Percentiles rank a stretch among this genome's conserved stretches.
These are phyloP conservation scores for Fusarium transvaalense DNA, from an alignment of 2,329 filamentous ascomycete species.

Conservation along the genomic window DNA sequence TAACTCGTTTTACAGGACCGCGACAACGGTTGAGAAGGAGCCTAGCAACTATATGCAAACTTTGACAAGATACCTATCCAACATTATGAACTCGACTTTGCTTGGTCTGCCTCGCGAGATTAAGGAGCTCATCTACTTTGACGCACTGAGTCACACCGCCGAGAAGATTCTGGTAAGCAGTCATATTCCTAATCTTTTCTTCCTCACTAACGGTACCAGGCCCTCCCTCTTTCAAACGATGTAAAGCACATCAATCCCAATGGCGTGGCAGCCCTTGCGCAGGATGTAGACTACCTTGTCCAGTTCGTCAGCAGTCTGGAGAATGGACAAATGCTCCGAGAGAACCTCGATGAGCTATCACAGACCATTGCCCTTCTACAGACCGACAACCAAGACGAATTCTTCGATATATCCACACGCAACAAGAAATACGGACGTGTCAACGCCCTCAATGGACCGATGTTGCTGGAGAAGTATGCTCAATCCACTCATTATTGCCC, in stretches of 20 bases:
- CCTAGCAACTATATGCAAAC: conserved; percentile 97
- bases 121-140: conserved; percentile 98
- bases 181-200: neutral
- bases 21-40: conserved; percentile 72
- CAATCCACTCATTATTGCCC: neutral
- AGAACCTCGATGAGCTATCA: conserved; percentile 91
- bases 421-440: conserved; percentile 96
- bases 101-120: conserved; percentile 94
- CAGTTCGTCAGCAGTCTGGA: conserved; percentile 89
- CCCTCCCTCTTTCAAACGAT: conserved; percentile 79
- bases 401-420: conserved; percentile 89
- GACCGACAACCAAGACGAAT: conserved; percentile 92
- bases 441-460: conserved; percentile 88
- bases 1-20: conserved; percentile 56
- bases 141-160: conserved; percentile 90
- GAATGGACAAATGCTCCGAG: conserved; percentile 84
- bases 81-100: conserved; percentile 96
- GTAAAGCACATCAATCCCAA: conserved; percentile 90
- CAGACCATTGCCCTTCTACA: conserved; percentile 93
- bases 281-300: conserved; percentile 86
- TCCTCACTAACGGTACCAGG: conserved; percentile 57
- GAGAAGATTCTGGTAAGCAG: conserved; percentile 79
- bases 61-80: conserved; percentile 89
- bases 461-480: conserved; percentile 88
- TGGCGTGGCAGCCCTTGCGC: conserved; percentile 82